Percentiles rank a stretch among this genome's conserved stretches.
phyloP scores from a whole-genome alignment of 495 filamentous ascomycete genomes.

The Choiromyces venosus region DNA sequence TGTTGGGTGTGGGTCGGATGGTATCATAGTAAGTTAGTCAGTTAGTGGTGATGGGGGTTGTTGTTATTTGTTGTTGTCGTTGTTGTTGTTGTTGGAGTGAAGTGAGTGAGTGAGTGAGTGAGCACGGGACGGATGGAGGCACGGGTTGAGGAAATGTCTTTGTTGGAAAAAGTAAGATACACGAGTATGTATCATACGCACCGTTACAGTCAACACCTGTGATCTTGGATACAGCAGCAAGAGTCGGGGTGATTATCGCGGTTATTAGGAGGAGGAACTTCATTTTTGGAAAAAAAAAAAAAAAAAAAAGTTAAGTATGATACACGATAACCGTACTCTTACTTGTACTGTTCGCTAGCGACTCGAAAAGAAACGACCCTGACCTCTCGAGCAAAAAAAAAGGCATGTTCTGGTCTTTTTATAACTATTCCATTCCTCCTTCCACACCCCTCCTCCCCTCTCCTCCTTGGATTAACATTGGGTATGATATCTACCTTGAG shows the following conservation, averaged over 20 bases:
- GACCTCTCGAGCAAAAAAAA: background rate
- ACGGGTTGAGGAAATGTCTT: constrained; percentile 1
- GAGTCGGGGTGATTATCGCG: background rate
- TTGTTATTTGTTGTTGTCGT: constrained; percentile 4
- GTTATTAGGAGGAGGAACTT: background rate
- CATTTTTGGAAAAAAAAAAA: background rate
- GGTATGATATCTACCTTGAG: background rate
- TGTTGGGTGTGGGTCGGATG: background rate
- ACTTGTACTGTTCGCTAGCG: background rate
- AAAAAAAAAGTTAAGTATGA: background rate
- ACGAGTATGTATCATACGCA: background rate
- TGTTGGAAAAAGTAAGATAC: background rate
- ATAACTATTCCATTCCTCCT: background rate
- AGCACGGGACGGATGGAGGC: background rate
- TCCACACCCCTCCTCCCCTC: background rate
- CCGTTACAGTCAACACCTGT: constrained; percentile 5
- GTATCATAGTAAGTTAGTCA: too few species aligned
- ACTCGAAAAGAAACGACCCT: background rate
- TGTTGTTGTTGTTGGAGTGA: too few species aligned
- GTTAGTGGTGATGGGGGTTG: background rate
- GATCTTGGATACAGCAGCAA: background rate
- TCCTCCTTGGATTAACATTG: background rate
- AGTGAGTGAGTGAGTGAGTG: too few species aligned
- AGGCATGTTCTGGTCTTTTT: background rate
- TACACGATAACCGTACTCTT: too few species aligned